Evolutionary conservation across 192 early-diverging fungal species (phyloP).

Genomic region (Allomyces javanicus): DNA sequence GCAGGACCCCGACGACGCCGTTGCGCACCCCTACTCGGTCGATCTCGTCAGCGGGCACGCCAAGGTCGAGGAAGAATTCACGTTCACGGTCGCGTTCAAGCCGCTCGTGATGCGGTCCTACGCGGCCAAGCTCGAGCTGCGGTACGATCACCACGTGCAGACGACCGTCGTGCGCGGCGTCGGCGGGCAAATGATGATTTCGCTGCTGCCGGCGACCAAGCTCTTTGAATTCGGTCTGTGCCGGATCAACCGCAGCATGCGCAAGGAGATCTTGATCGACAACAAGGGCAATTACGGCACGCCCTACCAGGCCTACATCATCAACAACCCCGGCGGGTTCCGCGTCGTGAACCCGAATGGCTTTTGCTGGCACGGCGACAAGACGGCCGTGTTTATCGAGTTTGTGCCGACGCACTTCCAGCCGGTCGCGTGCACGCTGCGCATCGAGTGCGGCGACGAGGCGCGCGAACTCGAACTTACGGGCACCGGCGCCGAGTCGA

Average conservation of each 20-base stretch:
- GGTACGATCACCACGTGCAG: neutral
- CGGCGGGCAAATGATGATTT: constrained; percentile 2
- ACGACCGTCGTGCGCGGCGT: neutral
- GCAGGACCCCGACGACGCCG: neutral
- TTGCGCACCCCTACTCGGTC: neutral
- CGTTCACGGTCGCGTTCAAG: constrained; percentile 3
- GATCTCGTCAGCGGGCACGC: neutral
- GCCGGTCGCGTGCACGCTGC: constrained; percentile 11
- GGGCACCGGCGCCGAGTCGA: neutral
- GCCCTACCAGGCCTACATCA: constrained; percentile 11
- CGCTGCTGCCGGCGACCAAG: constrained; percentile 15
- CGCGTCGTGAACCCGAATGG: constrained; percentile 23
- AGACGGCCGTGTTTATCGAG: constrained; percentile 21
- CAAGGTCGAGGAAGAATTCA: constrained; percentile 1
- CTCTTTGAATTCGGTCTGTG: constrained; percentile 34
- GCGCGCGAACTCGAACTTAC: neutral
- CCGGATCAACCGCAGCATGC: constrained; percentile 21
- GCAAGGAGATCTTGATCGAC: constrained; percentile 21
- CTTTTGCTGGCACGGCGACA: constrained; percentile 17
- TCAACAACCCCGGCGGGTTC: constrained; percentile 11
- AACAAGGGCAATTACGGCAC: constrained; percentile 37
- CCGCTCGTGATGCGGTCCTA: neutral
- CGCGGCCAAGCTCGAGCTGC: neutral
- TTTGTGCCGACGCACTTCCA: constrained; percentile 17
- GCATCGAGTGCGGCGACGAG: constrained; percentile 16